These are phyloP conservation scores for Lipomyces spencermartinsiae DNA, from an alignment of 805 yeast species.

Conservation along the genomic window DNA sequence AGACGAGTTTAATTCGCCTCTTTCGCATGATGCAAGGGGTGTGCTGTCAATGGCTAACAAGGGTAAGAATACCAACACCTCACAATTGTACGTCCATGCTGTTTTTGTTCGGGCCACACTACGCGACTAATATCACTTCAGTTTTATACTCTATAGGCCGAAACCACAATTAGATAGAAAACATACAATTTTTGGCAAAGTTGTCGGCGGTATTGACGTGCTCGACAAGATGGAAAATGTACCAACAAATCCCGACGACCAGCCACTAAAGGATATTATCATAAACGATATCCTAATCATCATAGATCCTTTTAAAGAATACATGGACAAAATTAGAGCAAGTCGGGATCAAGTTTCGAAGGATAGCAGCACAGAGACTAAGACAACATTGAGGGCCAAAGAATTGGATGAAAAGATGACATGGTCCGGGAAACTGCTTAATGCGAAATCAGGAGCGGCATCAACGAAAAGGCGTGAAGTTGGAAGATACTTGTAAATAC, in stretches of 20 bases:
- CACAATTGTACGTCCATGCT: slow-evolving; percentile 61
- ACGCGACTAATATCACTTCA: not conserved
- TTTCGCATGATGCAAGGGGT: slow-evolving; percentile 79
- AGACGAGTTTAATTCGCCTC: slow-evolving; percentile 60
- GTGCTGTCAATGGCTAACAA: slow-evolving; percentile 89
- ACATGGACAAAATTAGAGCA: slow-evolving; percentile 28
- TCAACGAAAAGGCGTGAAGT: not conserved
- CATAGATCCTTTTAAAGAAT: slow-evolving; percentile 39
- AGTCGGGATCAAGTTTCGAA: slow-evolving; percentile 14
- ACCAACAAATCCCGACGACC: slow-evolving; percentile 33
- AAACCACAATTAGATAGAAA: slow-evolving; percentile 71
- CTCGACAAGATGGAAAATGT: slow-evolving; percentile 54
- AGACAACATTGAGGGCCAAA: not conserved
- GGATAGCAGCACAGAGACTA: not conserved
- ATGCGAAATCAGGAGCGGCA: not conserved
- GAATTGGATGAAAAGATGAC: slow-evolving; percentile 25
- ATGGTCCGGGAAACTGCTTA: slow-evolving; percentile 30
- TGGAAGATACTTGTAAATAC: not conserved
- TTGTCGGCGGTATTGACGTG: slow-evolving; percentile 56
- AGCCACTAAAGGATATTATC: slow-evolving; percentile 32
- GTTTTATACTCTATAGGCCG: slow-evolving; percentile 76
- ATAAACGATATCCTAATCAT: slow-evolving; percentile 31
- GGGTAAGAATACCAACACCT: slow-evolving; percentile 91
- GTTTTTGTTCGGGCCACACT: not conserved
- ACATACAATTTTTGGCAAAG: slow-evolving; percentile 65